A percentile compares a stretch with the other conserved stretches of the same genome.
Evolutionary conservation across 345 rosid species (phyloP).

Genomic region (Ceriops decandra): DNA sequence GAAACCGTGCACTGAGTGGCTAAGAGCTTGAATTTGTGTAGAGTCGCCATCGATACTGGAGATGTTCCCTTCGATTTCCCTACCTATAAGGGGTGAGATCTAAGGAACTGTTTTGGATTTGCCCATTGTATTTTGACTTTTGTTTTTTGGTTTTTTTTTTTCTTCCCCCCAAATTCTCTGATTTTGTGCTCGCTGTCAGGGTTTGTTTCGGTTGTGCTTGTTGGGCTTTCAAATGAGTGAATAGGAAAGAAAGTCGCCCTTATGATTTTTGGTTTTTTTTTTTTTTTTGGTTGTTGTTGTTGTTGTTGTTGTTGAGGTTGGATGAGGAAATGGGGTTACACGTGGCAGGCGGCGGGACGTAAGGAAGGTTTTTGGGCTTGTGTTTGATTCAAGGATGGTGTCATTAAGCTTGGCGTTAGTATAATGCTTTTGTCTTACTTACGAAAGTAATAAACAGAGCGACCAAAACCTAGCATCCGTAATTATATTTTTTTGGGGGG

Average conservation of each 20-base stretch:
- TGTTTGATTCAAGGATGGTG: neutral
- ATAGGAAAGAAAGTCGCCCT: too few species aligned
- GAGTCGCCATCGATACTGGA: slow-evolving; percentile 48
- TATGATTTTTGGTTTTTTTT: neutral
- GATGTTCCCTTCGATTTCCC: neutral
- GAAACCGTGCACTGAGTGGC: slow-evolving; percentile 75
- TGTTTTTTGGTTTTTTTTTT: too few species aligned
- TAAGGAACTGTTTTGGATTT: neutral
- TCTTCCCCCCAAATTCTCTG: too few species aligned
- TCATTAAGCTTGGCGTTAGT: too few species aligned
- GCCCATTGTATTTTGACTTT: neutral
- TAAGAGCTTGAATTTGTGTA: slow-evolving; percentile 78
- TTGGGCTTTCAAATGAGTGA: too few species aligned
- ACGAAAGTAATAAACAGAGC: too few species aligned
- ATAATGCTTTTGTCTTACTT: too few species aligned
- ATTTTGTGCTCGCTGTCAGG: too few species aligned
- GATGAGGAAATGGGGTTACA: neutral
- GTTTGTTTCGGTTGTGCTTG: too few species aligned
- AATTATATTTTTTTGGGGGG: too few species aligned
- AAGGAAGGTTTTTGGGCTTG: neutral
- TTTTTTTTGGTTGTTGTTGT: neutral
- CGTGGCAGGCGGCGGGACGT: neutral
- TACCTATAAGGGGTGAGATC: neutral
- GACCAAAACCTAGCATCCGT: too few species aligned
- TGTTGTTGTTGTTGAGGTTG: too few species aligned